Base-by-base conservation (phyloP, 768 basidiomycete species). In the Mycena olivaceomarginata region DNA sequence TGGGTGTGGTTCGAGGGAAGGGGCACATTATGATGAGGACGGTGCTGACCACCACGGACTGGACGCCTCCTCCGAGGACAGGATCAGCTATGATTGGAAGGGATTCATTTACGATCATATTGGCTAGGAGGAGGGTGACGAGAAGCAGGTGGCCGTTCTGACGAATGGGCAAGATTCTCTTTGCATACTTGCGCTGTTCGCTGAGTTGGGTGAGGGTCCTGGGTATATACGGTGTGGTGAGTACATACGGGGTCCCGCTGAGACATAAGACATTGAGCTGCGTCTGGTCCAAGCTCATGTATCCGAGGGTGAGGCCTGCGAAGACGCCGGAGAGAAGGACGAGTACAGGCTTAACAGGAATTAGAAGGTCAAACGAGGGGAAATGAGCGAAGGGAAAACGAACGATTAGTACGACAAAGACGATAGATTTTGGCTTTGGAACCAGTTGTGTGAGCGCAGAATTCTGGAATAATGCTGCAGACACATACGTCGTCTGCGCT, bases 231-330 rank as follows among this genome's bases (percentile, higher is more conserved):
- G 45, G 70, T 53, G 64, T 72, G 13, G 60, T 62, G 69, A 18
- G 25, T 16, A 83, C 94, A 74, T 81, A 96, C 95, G 94, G 89
- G 22, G 95, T 95, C 18, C 97, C 97, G 71, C 94, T 94, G 77
- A 96, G 93, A 77, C 93, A 92, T 20, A 98, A 86, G 1, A 98
- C 97, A 81, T 94, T 93, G 59, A 98, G 91, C 88, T 97, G 96
- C 41, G 97, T 97, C 84, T 95, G 94, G 85, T 98, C 97, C 84
- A 98, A 90, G 81, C 94, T 95, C 95, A 98, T 97, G 85, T 96
- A 97, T 22, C 97, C 97, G 62, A 98, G 88, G 76, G 97, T 98
- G 79, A 97, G 89, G 84, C 97, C 95, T 89, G 96, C 96, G 91
- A 97, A 97, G 75, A 97, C 82, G 82, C 96, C 96, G 73, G 95